These are phyloP conservation scores for Exserohilum rostratum DNA, from an alignment of 2,329 filamentous ascomycete species.

Conservation along the genomic window DNA sequence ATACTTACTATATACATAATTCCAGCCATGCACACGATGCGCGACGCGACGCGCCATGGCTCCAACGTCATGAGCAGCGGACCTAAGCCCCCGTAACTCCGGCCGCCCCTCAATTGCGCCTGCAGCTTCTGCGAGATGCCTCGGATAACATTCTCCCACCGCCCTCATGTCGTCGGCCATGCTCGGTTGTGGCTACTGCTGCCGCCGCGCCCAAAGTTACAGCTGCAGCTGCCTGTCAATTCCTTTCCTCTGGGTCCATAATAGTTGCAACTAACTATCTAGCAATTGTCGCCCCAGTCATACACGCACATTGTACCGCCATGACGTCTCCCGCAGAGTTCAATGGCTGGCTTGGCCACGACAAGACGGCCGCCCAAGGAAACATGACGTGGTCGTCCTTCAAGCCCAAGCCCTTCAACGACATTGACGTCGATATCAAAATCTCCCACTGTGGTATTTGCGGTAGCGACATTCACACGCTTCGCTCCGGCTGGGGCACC, in stretches of 20 bases:
- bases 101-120: slow-evolving; percentile 11
- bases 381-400: slow-evolving; percentile 62
- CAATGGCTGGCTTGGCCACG: slow-evolving; percentile 63
- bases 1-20: too few species aligned
- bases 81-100: not conserved
- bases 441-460: slow-evolving; percentile 45
- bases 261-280: not conserved
- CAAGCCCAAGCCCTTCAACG: slow-evolving; percentile 49
- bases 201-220: not conserved
- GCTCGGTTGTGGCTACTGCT: slow-evolving; percentile 11
- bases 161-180: slow-evolving; percentile 12
- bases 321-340: slow-evolving; percentile 54
- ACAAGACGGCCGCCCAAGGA: slow-evolving; percentile 56
- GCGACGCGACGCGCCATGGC: too few species aligned
- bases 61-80: not conserved
- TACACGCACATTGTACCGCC: not conserved
- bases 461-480: slow-evolving; percentile 47
- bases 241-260: not conserved
- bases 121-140: slow-evolving; percentile 13
- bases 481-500: slow-evolving; percentile 52
- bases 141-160: slow-evolving; percentile 20
- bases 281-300: not conserved
- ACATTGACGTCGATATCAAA: slow-evolving; percentile 45
- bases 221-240: not conserved
- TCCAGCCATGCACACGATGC: not conserved